These are phyloP conservation scores for Dictyostelium capitatum DNA, from an alignment of 78 protist genomes.

Conservation along the genomic window DNA sequence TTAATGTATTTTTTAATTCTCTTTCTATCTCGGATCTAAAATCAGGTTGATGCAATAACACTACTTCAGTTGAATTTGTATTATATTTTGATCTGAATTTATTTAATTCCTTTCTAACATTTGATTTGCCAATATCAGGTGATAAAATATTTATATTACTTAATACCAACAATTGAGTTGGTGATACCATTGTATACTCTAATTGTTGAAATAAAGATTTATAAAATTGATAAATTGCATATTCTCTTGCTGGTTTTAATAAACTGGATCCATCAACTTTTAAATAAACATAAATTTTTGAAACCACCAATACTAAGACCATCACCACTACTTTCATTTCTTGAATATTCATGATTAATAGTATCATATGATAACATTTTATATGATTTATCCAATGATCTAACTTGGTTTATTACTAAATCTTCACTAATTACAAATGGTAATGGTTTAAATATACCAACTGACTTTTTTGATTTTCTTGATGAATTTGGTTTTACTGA, in stretches of 20 bases:
- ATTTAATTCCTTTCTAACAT: neutral
- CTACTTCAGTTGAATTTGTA: neutral
- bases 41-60: neutral
- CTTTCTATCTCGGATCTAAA: too few species aligned
- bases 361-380: neutral
- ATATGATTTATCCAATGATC: neutral
- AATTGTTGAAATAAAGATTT: neutral
- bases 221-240: neutral
- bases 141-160: neutral
- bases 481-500: neutral
- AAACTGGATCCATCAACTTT: neutral
- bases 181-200: neutral
- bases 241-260: neutral
- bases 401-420: neutral
- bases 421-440: neutral
- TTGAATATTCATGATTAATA: neutral
- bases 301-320: neutral
- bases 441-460: neutral
- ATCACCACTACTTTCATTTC: neutral
- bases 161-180: neutral
- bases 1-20: neutral
- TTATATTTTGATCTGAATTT: neutral
- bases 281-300: neutral
- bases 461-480: neutral
- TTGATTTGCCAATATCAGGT: neutral